phyloP scores from a whole-genome alignment of 345 rosid species.

The Boechera retrofracta region DNA sequence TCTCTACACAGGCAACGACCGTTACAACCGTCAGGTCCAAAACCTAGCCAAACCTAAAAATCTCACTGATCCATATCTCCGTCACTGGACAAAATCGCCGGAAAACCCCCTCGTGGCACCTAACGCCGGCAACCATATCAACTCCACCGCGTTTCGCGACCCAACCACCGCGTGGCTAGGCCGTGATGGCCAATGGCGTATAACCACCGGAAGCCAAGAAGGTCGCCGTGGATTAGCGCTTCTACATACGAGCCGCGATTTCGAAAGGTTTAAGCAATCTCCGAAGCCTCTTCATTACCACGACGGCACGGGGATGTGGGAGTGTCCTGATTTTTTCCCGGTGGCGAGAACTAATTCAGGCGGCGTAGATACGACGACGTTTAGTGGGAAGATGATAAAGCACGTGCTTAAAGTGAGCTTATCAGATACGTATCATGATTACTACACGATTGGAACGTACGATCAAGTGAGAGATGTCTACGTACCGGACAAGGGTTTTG shows the following conservation, averaged over 20 bases:
- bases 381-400: conserved; percentile 34
- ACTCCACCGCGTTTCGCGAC: conserved; percentile 56
- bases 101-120: conserved; percentile 63
- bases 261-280: conserved; percentile 53
- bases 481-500: conserved; percentile 49
- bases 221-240: conserved; percentile 52
- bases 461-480: conserved; percentile 47
- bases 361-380: conserved; percentile 37
- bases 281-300: conserved; percentile 58
- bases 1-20: conserved; percentile 68
- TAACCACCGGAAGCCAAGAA: conserved; percentile 54
- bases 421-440: conserved; percentile 53
- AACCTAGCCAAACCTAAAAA: conserved; percentile 62
- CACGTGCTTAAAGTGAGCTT: conserved; percentile 70
- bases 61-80: conserved; percentile 60
- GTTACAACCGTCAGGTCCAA: conserved; percentile 51
- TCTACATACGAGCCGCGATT: conserved; percentile 62
- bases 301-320: conserved; percentile 70
- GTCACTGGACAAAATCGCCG: conserved; percentile 57
- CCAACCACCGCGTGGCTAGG: conserved; percentile 77
- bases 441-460: conserved; percentile 64
- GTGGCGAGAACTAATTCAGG: conserved; percentile 41
- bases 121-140: conserved; percentile 29
- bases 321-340: conserved; percentile 81
- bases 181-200: conserved; percentile 55